Percentiles rank a stretch among this genome's conserved stretches.
phyloP scores from a whole-genome alignment of 1,284 basidiomycete species.

The Heliocybe sulcata region DNA sequence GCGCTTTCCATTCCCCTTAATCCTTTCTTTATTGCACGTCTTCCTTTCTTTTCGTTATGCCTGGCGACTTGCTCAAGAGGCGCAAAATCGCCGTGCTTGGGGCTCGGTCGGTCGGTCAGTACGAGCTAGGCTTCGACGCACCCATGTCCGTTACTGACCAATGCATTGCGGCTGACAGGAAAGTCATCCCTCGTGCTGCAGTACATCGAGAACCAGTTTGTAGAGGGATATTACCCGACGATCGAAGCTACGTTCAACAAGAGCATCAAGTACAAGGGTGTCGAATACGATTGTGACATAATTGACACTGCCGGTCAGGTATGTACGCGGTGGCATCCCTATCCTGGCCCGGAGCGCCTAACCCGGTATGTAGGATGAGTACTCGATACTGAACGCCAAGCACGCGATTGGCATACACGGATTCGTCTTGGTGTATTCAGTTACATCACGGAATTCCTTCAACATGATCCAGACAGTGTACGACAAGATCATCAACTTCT shows the following conservation, averaged over 20 bases:
- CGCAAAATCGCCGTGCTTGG: slow-evolving; percentile 82
- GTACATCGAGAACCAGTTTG: slow-evolving; percentile 63
- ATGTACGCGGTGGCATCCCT: not conserved
- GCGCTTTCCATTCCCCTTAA: slow-evolving; percentile 8
- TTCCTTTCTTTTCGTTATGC: slow-evolving; percentile 24
- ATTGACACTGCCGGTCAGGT: slow-evolving; percentile 98
- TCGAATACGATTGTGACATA: slow-evolving; percentile 93
- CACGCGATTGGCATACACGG: slow-evolving; percentile 82
- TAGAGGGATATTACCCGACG: slow-evolving; percentile 90
- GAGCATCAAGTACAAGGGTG: slow-evolving; percentile 76
- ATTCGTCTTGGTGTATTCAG: slow-evolving; percentile 91
- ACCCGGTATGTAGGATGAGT: slow-evolving; percentile 60
- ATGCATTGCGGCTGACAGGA: slow-evolving; percentile 32
- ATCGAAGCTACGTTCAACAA: slow-evolving; percentile 90
- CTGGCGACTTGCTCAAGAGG: slow-evolving; percentile 65
- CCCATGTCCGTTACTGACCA: slow-evolving; percentile 8
- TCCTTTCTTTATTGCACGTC: slow-evolving; percentile 6
- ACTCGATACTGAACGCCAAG: slow-evolving; percentile 76
- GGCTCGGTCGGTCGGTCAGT: slow-evolving; percentile 73
- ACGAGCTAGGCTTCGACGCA: slow-evolving; percentile 10
- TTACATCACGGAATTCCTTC: slow-evolving; percentile 88
- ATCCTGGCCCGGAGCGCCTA: not conserved
- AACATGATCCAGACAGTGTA: slow-evolving; percentile 95
- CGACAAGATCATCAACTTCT: slow-evolving; percentile 97
- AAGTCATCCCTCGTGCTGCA: slow-evolving; percentile 77